Evolutionary conservation across 2,329 filamentous ascomycete species (phyloP).

Genomic region (Colletotrichum sp.): DNA sequence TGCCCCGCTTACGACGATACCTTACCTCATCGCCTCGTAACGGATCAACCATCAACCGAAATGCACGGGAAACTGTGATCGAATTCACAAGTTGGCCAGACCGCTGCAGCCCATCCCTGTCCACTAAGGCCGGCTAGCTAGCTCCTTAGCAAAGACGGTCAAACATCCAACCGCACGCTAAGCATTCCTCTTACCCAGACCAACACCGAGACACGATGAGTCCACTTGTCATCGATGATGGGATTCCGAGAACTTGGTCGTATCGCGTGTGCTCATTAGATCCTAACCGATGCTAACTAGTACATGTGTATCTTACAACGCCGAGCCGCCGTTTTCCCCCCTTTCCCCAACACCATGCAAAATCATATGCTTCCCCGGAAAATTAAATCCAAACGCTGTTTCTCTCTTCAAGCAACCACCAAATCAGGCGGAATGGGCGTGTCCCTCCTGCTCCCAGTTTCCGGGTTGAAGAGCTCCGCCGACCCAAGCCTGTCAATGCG

Average conservation of each 20-base stretch:
- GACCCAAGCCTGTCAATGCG: slow-evolving; percentile 28
- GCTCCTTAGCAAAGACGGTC: neutral
- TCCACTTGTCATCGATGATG: neutral
- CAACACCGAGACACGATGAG: neutral
- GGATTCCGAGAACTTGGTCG: neutral
- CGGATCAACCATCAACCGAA: neutral
- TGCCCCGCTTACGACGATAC: neutral
- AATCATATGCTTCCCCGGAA: neutral
- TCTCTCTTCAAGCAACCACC: slow-evolving; percentile 13
- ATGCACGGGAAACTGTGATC: neutral
- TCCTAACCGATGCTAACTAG: neutral
- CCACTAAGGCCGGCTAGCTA: neutral
- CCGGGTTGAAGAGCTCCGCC: slow-evolving; percentile 29
- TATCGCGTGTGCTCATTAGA: slow-evolving; percentile 15
- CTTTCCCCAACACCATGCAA: neutral
- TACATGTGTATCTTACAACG: slow-evolving; percentile 11
- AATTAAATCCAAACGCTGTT: neutral
- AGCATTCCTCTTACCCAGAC: neutral
- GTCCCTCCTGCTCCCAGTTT: slow-evolving; percentile 34
- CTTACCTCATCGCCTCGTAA: neutral
- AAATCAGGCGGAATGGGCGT: slow-evolving; percentile 39
- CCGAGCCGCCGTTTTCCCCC: neutral
- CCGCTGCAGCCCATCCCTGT: neutral
- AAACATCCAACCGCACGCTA: neutral
- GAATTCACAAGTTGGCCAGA: neutral